Evolutionary conservation across 2,329 filamentous ascomycete genomes (phyloP), one percentile per base, ranked within the genome.

Genomic region (Aspergillus fumigatus): DNA sequence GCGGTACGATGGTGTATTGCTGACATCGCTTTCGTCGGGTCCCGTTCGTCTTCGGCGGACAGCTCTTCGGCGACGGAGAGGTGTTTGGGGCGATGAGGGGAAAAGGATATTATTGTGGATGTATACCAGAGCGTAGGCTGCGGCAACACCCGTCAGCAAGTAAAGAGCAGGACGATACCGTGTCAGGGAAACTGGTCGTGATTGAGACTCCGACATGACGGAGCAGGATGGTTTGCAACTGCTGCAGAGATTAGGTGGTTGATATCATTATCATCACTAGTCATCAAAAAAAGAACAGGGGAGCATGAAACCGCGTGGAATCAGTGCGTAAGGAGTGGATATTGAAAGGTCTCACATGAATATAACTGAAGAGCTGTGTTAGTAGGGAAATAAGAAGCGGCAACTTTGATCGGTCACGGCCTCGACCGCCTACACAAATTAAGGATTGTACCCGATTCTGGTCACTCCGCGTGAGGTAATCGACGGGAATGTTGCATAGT

Each of bases 151-250:
- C 40, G 75, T 72, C 41, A 75, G 66, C n/a, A 76, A 64, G 64
- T 75, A 75, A 25, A 77, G 63, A 32, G 71, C 62, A 26, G 75
- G 75, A 51, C 73, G 74, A 54, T 76, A 76, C 54, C 72, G 73
- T 53, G 72, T 57, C 49, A 75, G 55, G 50, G 69, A 70, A 26
- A 67, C 62, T 54, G 70, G 66, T 49, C 66, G 63, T 27, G 71
- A 61, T 51, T 62, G 65, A 48, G 67, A 54, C 53, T 68, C 67
- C 57, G 72, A 63, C 71, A 73, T 73, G 53, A 57, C 65, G 63
- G 60, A 50, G 21, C 14, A 60, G 51, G 35, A 55, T 50, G 35
- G 58, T 54, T 59, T 60, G 55, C 48, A 43, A 41, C 53, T 19
- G 29, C 35, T 48, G 57, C 59, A 54, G 61, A 26, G 38, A 50